Percentiles rank a stretch among this genome's conserved stretches.
Conservation (phyloP, 257 asterid species). For the Fraxinus americana region DNA sequence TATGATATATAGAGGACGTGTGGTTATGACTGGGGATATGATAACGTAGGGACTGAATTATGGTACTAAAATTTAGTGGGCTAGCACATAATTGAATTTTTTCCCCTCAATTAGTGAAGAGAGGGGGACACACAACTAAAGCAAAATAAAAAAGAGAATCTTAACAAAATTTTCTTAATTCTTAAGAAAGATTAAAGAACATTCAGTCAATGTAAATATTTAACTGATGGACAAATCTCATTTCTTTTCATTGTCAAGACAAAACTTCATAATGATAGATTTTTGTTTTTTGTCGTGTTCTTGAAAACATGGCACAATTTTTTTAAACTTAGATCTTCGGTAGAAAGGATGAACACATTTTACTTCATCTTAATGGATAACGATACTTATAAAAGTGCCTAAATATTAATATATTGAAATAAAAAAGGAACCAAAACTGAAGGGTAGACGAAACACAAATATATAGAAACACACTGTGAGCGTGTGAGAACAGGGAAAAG, state of each 20-base stretch:
- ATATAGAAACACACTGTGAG: slow-evolving; percentile 30
- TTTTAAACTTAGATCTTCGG: not conserved
- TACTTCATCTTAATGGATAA: not conserved
- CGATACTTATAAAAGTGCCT: too few relatives aligned
- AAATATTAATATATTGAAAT: too few relatives aligned
- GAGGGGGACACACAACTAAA: not conserved
- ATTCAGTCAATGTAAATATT: not conserved
- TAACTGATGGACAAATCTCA: not conserved
- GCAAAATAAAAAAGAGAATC: not conserved
- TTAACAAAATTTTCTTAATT: not conserved
- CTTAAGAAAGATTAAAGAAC: not conserved
- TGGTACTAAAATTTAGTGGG: slow-evolving; percentile 19
- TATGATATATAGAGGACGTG: slow-evolving; percentile 20
- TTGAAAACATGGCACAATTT: not conserved
- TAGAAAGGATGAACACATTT: not conserved
- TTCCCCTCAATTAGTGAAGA: slow-evolving; percentile 3
- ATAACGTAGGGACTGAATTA: slow-evolving; percentile 8
- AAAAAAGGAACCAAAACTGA: slow-evolving; percentile 7
- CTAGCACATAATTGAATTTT: not conserved
- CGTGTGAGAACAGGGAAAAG: slow-evolving; percentile 54
- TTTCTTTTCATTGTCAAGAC: not conserved
- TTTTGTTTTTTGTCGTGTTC: not conserved
- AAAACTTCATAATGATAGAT: not conserved
- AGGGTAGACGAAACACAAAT: slow-evolving; percentile 2
- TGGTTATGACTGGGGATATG: slow-evolving; percentile 25